Percentiles rank a stretch among this genome's conserved stretches.
Evolutionary conservation across 805 yeast genomes (phyloP).

Genomic region (Lachancea sp.): DNA sequence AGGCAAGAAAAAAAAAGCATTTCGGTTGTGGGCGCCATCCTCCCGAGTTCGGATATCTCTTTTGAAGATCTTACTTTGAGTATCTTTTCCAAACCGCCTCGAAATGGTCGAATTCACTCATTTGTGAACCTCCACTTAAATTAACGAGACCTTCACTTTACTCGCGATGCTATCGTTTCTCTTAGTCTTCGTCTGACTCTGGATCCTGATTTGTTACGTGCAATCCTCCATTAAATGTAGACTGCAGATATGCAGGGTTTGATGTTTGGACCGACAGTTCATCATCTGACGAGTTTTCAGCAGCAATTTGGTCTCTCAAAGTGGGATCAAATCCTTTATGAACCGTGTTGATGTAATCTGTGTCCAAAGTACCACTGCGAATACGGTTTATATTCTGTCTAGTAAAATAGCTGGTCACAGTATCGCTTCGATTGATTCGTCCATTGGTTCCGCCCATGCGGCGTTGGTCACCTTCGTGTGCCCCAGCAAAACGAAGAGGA

Average conservation of each 20-base stretch:
- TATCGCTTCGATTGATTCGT: constrained; percentile 20
- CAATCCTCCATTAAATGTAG: constrained; percentile 16
- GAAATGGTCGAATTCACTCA: too few species aligned
- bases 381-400: constrained; percentile 21
- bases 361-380: constrained; percentile 25
- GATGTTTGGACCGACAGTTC: constrained; percentile 7
- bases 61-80: too few species aligned
- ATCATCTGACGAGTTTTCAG: constrained; percentile 4
- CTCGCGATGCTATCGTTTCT: neutral
- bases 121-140: too few species aligned
- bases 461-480: neutral
- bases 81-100: too few species aligned
- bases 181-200: constrained; percentile 15
- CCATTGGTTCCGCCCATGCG: neutral
- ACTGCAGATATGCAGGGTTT: constrained; percentile 6
- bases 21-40: too few species aligned
- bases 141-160: too few species aligned
- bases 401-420: constrained; percentile 31
- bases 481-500: constrained; percentile 1
- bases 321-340: neutral
- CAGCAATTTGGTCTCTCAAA: neutral
- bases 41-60: too few species aligned
- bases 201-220: constrained; percentile 30
- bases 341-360: constrained; percentile 10
- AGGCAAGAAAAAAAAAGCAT: too few species aligned